Conservation (phyloP, 164 flowering plant species). For the Vitis rotundifolia region DNA sequence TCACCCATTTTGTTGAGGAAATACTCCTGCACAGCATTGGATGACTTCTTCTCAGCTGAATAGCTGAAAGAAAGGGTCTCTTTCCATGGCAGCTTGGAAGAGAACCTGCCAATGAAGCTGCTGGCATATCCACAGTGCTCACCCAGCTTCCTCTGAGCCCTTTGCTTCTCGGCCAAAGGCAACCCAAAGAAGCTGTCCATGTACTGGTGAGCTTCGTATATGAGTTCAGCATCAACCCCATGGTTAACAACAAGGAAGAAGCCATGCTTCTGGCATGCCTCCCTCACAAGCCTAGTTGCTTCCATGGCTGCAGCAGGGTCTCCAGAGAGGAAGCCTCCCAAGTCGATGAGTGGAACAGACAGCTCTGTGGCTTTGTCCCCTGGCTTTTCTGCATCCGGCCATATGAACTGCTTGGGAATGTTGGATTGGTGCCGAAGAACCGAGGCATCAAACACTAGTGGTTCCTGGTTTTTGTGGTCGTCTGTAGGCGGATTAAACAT, state of each 20-base stretch:
- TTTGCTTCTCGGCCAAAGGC: conserved; percentile 62
- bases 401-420: conserved; percentile 68
- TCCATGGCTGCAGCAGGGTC: conserved; percentile 36
- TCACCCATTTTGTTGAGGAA: conserved; percentile 47
- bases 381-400: conserved; percentile 82
- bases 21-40: conserved; percentile 49
- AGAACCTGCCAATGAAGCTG: conserved; percentile 82
- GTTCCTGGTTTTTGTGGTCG: conserved; percentile 2
- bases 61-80: conserved; percentile 75
- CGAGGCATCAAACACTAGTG: conserved; percentile 59
- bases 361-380: conserved; percentile 36
- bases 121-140: conserved; percentile 86
- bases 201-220: conserved; percentile 50
- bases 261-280: conserved; percentile 70
- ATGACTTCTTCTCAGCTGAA: conserved; percentile 27
- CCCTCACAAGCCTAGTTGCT: conserved; percentile 41
- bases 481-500: conserved; percentile 4
- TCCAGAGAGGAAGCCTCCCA: conserved; percentile 52
- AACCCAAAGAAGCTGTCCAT: conserved; percentile 61
- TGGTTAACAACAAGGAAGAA: conserved; percentile 79
- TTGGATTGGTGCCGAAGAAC: conserved; percentile 35
- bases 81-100: conserved; percentile 84
- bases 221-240: conserved; percentile 46
- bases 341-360: conserved; percentile 59
- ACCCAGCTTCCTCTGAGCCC: conserved; percentile 63